A percentile compares a stretch with the other conserved stretches of the same genome.
Evolutionary conservation across 495 filamentous ascomycete species (phyloP).

Genomic region (Sordaria brevicollis): DNA sequence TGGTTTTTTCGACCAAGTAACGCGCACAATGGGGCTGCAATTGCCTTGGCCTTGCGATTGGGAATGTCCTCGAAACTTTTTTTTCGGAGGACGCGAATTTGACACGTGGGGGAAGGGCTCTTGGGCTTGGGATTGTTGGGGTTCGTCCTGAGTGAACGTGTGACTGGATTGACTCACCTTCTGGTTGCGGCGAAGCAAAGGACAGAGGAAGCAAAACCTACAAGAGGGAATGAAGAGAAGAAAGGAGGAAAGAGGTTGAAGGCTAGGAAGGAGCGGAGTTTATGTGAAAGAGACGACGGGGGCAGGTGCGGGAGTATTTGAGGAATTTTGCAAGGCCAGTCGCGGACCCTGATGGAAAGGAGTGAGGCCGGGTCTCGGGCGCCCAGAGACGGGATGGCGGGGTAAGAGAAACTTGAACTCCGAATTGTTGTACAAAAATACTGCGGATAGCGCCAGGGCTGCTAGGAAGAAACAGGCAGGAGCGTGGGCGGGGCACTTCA

Average conservation of each 20-base stretch:
- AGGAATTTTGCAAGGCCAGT: constrained; percentile 19
- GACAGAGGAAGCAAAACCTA: not conserved
- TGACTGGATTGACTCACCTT: constrained; percentile 14
- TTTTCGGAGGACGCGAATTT: not conserved
- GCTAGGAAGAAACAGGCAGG: not conserved
- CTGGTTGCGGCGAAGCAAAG: not conserved
- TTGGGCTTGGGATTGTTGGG: not conserved
- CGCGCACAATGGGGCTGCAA: not conserved
- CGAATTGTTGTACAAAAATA: constrained; percentile 10
- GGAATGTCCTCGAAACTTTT: not conserved
- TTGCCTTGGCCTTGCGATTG: not conserved
- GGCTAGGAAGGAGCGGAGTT: not conserved
- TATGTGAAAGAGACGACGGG: not conserved
- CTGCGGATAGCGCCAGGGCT: not conserved
- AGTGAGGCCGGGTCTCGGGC: constrained; percentile 17
- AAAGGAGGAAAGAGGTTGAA: constrained; percentile 8
- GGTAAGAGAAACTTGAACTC: constrained; percentile 8
- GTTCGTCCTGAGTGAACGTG: not conserved
- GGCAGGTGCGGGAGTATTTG: constrained; percentile 24
- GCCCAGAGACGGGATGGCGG: constrained; percentile 7
- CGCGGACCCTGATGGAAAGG: constrained; percentile 9
- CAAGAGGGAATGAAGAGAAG: constrained; percentile 17
- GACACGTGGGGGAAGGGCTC: not conserved
- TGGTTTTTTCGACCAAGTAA: not conserved
- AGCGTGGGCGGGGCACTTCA: not conserved